A percentile compares a stretch with the other conserved stretches of the same genome.
These are phyloP conservation scores for Mycena maculata DNA, from an alignment of 768 basidiomycete species.

Conservation along the genomic window DNA sequence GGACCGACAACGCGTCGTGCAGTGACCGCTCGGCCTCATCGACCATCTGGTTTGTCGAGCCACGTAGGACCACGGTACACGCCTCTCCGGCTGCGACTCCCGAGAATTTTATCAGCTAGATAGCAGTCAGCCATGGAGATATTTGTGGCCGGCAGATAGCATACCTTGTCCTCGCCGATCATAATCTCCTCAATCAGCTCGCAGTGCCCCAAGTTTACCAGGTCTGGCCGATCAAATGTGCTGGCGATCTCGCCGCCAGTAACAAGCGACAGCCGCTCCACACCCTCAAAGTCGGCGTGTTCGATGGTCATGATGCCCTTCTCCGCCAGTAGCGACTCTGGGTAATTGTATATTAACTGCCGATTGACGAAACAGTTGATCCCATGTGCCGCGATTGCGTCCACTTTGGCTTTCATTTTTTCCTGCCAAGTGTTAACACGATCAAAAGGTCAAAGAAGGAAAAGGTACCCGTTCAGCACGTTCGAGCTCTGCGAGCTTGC, in stretches of 20 bases:
- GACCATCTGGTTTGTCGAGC: conserved; percentile 98
- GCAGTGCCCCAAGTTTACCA: conserved; percentile 92
- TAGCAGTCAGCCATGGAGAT: neutral
- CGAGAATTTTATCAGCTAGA: conserved; percentile 97
- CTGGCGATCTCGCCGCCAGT: conserved; percentile 98
- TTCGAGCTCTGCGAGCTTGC: conserved; percentile 97
- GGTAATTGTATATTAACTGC: conserved; percentile 99
- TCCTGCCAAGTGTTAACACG: conserved; percentile 80
- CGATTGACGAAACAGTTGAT: conserved; percentile 98
- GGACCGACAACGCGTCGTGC: conserved; percentile 96
- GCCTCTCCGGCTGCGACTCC: conserved; percentile 98
- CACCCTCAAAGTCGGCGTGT: conserved; percentile 99
- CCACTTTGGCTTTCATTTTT: conserved; percentile 99
- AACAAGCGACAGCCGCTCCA: conserved; percentile 94
- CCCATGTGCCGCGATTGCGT: conserved; percentile 92
- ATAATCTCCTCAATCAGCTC: conserved; percentile 98
- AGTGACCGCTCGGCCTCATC: conserved; percentile 98
- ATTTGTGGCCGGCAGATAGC: conserved; percentile 21
- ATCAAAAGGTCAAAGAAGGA: conserved; percentile 4
- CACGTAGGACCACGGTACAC: conserved; percentile 97
- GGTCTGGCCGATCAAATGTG: conserved; percentile 93
- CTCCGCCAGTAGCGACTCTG: conserved; percentile 94
- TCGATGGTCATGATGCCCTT: conserved; percentile 96
- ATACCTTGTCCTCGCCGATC: conserved; percentile 98
- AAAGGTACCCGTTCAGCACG: conserved; percentile 85